Evolutionary conservation across 257 asterid genomes (phyloP), one percentile per base, ranked within the genome.

Genomic region (Solanum dulcamara): DNA sequence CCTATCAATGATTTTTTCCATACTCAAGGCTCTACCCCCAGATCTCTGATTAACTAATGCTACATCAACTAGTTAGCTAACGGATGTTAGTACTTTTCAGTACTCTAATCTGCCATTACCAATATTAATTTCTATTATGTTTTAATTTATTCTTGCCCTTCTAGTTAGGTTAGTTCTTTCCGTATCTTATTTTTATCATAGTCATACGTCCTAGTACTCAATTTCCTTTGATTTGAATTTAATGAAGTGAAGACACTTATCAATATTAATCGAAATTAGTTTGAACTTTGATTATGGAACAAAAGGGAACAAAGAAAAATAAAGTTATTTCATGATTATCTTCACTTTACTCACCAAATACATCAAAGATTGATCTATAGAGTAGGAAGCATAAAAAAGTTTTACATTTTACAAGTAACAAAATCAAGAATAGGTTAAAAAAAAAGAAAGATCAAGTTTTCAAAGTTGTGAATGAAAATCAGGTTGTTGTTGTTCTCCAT

Each of bases 381-480:
- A 44, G 62, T 46, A 26, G 83, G 83, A 77, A 77, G 83, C 53
- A 22, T 72, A 67, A 67, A 62, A 26, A 28, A 6, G 3, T 24
- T 32, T 37, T 20, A 37, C 33, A 72, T 10, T 72, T 77, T 77
- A 77, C 64, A 48, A 4, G 37, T 53, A 8, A 15, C 40, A 75
- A 44, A 75, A 44, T 26, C 24, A 44, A 42, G 14, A 74, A 42
- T 51, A 55, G 28, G 48, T 15, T 53, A 18, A 44, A 33, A 44
- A 44, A 37, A 42, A 51, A 70, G 6, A 17, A 14, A 22, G 44
- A 7, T 38, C 5, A 32, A 8, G 0, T 26, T 35, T 75, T 92
- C 87, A 93, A 11, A 94, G 93, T 66, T 93, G 96, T 26, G 92
- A 84, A 26, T 92, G 91, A 64, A 90, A 91, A 14, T 85, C 22